These are phyloP conservation scores for Phialocephala sp. DNA, from an alignment of 2,329 filamentous ascomycete genomes.

Conservation along the genomic window DNA sequence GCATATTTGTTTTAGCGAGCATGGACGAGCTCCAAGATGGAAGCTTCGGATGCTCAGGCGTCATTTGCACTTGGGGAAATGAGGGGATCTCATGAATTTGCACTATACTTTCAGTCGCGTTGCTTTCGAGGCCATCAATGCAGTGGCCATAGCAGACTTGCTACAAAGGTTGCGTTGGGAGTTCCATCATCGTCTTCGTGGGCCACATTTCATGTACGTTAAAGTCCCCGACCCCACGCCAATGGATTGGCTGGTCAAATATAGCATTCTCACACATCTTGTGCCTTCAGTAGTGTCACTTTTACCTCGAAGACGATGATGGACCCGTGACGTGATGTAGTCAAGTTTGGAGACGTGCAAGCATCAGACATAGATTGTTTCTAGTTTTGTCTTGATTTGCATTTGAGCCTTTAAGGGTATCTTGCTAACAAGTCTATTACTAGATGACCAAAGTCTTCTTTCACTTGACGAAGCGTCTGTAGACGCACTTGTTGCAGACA, in stretches of 20 bases:
- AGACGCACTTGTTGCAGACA: constrained; percentile 71
- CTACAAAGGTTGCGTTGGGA: constrained; percentile 52
- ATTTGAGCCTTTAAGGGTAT: constrained; percentile 16
- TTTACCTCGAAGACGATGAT: constrained; percentile 63
- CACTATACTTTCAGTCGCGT: constrained; percentile 35
- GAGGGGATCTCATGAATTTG: constrained; percentile 38
- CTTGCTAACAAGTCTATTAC: constrained; percentile 36
- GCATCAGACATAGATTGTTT: constrained; percentile 46
- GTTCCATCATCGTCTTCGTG: constrained; percentile 75
- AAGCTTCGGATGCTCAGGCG: constrained; percentile 44
- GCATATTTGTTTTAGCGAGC: constrained; percentile 54
- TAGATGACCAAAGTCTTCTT: constrained; percentile 66
- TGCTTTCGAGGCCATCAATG: constrained; percentile 31
- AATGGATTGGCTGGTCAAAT: constrained; percentile 53
- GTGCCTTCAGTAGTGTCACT: constrained; percentile 45
- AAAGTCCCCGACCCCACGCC: constrained; percentile 53
- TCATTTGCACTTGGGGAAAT: constrained; percentile 39
- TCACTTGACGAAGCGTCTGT: constrained; percentile 69
- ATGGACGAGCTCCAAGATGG: constrained; percentile 50
- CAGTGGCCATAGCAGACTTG: constrained; percentile 34
- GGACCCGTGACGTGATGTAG: constrained; percentile 58
- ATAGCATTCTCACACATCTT: constrained; percentile 53
- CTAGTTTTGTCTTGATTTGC: constrained; percentile 7
- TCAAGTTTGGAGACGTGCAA: constrained; percentile 29
- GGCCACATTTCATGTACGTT: constrained; percentile 66